These are phyloP conservation scores for Emericellopsis cladophorae DNA, from an alignment of 2,329 filamentous ascomycete species.

Conservation along the genomic window DNA sequence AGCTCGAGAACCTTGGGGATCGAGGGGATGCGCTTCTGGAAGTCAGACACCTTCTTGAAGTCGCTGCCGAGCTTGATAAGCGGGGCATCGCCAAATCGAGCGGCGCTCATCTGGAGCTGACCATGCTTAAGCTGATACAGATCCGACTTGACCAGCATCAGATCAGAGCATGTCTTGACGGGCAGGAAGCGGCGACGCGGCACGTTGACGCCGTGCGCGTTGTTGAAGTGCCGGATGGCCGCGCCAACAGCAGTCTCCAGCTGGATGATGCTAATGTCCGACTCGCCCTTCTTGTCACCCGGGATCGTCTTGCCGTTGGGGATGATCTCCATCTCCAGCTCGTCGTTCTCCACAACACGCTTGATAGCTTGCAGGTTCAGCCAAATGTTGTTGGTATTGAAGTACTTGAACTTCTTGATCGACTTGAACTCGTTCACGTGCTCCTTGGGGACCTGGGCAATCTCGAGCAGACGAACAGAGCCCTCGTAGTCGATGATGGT, in stretches of 20 bases:
- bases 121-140: constrained; percentile 98
- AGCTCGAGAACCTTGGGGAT: constrained; percentile 88
- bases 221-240: constrained; percentile 96
- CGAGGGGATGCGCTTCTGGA: constrained; percentile 75
- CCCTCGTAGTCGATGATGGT: constrained; percentile 99
- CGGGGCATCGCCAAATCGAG: constrained; percentile 89
- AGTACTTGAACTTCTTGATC: constrained; percentile 99
- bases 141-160: constrained; percentile 99
- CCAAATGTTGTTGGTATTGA: constrained; percentile 99
- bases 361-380: constrained; percentile 96
- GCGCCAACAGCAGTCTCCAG: constrained; percentile 97
- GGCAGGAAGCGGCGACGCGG: constrained; percentile 95
- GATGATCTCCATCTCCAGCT: constrained; percentile 99
- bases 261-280: constrained; percentile 93
- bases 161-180: constrained; percentile 98
- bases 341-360: constrained; percentile 95
- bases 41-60: constrained; percentile 99
- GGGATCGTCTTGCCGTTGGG: constrained; percentile 98
- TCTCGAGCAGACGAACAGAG: constrained; percentile 90
- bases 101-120: constrained; percentile 92
- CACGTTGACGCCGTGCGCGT: constrained; percentile 97
- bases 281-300: constrained; percentile 99
- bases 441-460: constrained; percentile 98
- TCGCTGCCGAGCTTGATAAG: constrained; percentile 97
- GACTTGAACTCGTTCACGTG: constrained; percentile 99